A percentile compares a stretch with the other conserved stretches of the same genome.
phyloP scores from a whole-genome alignment of 371 early-diverging fungal genomes.

The Rhizopus arrhizus region DNA sequence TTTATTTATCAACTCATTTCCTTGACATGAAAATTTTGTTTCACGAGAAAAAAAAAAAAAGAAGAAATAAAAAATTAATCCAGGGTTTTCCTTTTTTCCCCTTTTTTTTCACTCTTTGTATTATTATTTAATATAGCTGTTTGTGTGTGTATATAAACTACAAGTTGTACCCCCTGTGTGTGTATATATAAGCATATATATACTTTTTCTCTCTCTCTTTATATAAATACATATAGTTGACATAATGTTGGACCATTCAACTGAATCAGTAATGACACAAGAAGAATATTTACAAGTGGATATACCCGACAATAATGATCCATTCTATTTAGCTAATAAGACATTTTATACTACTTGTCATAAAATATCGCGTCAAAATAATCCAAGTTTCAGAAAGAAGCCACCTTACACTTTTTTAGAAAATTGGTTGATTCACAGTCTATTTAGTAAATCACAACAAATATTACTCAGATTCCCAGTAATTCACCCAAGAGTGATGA shows the following conservation, averaged over 20 bases:
- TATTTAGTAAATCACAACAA: constrained; percentile 56
- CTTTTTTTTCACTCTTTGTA: too few relatives aligned
- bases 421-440: constrained; percentile 49
- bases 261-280: background rate
- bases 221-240: too few relatives aligned
- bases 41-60: too few relatives aligned
- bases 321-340: constrained; percentile 42
- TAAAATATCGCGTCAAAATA: constrained; percentile 50
- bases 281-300: background rate
- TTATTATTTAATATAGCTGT: too few relatives aligned
- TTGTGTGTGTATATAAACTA: too few relatives aligned
- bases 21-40: too few relatives aligned
- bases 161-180: too few relatives aligned
- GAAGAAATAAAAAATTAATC: too few relatives aligned
- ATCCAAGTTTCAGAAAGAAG: constrained; percentile 41
- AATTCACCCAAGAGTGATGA: constrained; percentile 41
- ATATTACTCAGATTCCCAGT: constrained; percentile 45
- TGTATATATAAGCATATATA: too few relatives aligned
- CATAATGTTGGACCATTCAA: background rate
- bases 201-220: too few relatives aligned
- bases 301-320: constrained; percentile 14
- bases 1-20: too few relatives aligned
- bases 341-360: constrained; percentile 53
- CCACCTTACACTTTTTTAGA: constrained; percentile 46
- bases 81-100: too few relatives aligned